Base-by-base conservation (phyloP, 2,329 filamentous ascomycete species). In the Epichloe coenophiala region DNA sequence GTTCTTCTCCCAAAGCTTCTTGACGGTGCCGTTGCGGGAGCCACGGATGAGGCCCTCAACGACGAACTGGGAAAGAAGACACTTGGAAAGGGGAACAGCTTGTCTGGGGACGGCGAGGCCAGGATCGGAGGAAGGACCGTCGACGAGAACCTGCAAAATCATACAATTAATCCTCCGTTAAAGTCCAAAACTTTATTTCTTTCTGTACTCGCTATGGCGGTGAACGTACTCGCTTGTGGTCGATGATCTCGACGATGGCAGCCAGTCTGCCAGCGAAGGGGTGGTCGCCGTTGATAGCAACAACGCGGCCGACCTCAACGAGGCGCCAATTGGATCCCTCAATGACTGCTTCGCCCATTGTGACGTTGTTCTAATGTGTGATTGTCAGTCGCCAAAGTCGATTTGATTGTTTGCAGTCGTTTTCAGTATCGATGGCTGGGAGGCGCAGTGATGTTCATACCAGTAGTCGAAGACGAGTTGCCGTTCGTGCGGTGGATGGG, bases 211-310 rank as follows among this genome's bases (percentile, higher is more conserved):
- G 47, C 21, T 19, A 15, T n/a, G 23, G 17, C n/a, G 8, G n/a
- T 48, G 33, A 69, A 88, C 93, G 71, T 95, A 98, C 93, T 77
- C 93, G 89, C 83, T 95, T 96, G 86, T 98, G 91, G 78, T 98
- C 93, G 77, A 98, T 93, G 75, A 98, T 97, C 84, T 98, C 91
- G 75, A 95, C 89, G 68, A 98, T 91, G 66, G 84, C 78, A 67
- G 90, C 94, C 65, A 97, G 82, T 71, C 87, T 87, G 77, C 90
- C 90, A 63, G 78, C 76, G 77, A 76, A 86, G 65, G 84, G 83
- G 68, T 89, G 86, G 69, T 80, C 76, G 66, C 72, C 73, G 73
- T 88, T 85, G 77, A 97, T 84, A 72, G 95, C 83, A 71, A 95
- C 85, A 69, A 98, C 83, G 71, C 93, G 89, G 83, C 93, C 93